Conservation (phyloP, 768 basidiomycete species). For the Cystobasidium ongulense region DNA sequence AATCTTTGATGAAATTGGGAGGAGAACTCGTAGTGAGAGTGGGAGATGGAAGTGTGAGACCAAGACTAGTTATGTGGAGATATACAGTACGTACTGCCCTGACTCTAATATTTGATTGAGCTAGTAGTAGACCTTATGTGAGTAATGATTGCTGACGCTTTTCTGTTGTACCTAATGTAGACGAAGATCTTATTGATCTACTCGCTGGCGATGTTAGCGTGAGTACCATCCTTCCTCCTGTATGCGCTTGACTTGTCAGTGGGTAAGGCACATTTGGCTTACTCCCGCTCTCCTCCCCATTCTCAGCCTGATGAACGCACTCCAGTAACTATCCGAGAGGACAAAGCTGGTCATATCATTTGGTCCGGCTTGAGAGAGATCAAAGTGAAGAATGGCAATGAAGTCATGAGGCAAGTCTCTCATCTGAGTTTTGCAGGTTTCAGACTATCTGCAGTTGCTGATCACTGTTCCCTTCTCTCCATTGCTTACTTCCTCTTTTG, state of each 20-base stretch:
- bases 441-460: too few relatives aligned
- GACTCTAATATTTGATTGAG: neutral
- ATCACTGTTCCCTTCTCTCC: too few relatives aligned
- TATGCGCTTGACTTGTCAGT: neutral
- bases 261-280: neutral
- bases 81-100: conserved; percentile 57
- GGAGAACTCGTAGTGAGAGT: conserved; percentile 63
- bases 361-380: conserved; percentile 94
- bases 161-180: neutral
- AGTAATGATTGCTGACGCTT: neutral
- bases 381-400: conserved; percentile 66
- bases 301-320: conserved; percentile 49
- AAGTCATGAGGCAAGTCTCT: conserved; percentile 80
- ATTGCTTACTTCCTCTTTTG: conserved; percentile 18
- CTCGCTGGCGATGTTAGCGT: conserved; percentile 59
- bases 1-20: conserved; percentile 72
- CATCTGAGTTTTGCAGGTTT: too few relatives aligned
- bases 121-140: too few relatives aligned
- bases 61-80: conserved; percentile 90
- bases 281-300: neutral
- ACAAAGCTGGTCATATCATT: conserved; percentile 90
- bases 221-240: neutral
- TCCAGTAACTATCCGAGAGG: conserved; percentile 91
- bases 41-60: conserved; percentile 53
- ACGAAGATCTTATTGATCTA: conserved; percentile 96